phyloP scores from a whole-genome alignment of 2,329 filamentous ascomycete genomes.

The Neophaeococcomyces aloes region DNA sequence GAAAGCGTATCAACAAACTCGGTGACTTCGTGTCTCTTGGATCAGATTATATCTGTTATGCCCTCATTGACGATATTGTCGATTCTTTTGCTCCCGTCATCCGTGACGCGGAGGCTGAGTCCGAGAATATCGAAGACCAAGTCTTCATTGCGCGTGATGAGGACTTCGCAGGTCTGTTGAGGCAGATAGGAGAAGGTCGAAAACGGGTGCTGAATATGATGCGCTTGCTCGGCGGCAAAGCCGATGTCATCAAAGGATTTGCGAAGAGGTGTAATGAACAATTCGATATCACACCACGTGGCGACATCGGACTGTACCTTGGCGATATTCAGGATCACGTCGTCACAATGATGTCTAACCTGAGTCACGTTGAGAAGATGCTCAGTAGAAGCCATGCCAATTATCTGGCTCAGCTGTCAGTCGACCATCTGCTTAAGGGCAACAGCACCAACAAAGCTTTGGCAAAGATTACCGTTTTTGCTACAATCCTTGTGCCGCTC shows the following conservation, averaged over 20 bases:
- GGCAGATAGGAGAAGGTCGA: conserved; percentile 77
- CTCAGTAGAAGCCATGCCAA: conserved; percentile 88
- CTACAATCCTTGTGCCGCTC: conserved; percentile 89
- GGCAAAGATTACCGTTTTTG: conserved; percentile 89
- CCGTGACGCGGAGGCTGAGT: conserved; percentile 72
- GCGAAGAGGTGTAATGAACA: conserved; percentile 98
- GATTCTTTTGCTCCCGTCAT: conserved; percentile 90
- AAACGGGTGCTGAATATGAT: conserved; percentile 93
- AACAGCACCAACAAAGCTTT: conserved; percentile 81
- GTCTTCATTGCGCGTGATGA: conserved; percentile 87
- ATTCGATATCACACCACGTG: conserved; percentile 86
- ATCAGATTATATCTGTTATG: conserved; percentile 98
- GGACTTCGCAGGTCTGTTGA: conserved; percentile 77
- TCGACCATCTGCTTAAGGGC: conserved; percentile 80
- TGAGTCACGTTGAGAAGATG: conserved; percentile 96
- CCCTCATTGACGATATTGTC: conserved; percentile 95
- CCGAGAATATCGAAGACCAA: conserved; percentile 87
- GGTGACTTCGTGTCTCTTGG: conserved; percentile 92
- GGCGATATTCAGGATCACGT: conserved; percentile 99
- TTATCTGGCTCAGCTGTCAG: conserved; percentile 86
- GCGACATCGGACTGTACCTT: conserved; percentile 92
- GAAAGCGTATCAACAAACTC: conserved; percentile 80
- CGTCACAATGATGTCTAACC: conserved; percentile 95
- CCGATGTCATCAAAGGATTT: conserved; percentile 95
- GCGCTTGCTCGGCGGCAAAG: conserved; percentile 87